Evolutionary conservation across 2,329 filamentous ascomycete genomes (phyloP), one percentile per base, ranked within the genome.

Genomic region (Pestalotiopsis fici): DNA sequence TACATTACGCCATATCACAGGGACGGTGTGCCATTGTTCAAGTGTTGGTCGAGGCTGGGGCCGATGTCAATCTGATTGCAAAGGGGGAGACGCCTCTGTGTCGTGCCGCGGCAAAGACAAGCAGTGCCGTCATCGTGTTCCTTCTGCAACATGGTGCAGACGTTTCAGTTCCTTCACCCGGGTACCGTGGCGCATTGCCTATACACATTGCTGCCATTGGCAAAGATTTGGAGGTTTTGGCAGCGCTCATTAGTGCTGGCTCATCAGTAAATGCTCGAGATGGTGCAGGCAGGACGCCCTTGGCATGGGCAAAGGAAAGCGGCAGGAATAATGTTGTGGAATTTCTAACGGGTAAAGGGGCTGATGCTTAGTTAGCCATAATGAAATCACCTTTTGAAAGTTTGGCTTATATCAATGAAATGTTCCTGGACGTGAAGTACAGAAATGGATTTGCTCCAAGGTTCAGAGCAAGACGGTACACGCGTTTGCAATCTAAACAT

Each of bases 61-160:
- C 67, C 3, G 68, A 72, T 56, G 65, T 67, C 21, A 74, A 74
- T 56, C 67, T 73, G 12, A 60, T 71, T n/a, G 70, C 71, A 31
- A 74, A 69, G 54, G 72, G 72, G 43, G 72, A 74, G 65, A 73
- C 71, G 11, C 71, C 72, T 15, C 67, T 73, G 23, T 74, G 70
- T 27, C 70, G 69, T 37, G 72, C 71, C 28, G 68, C 69, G 23
- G 71, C 71, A 6, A 73, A 72, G 67, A 70, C 69, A 21, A 71
- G 68, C 62, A 9, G 67, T 47, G n/a, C 64, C n/a, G 65, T 73
- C 9, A 66, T 73, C 25, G 62, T 62, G 18, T 67, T 72, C 37
- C 67, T 74, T 21, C 23, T 74, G 39, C 35, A 39, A 18, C 66
- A 68, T 3, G 70, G 69, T 12, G 72, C 71, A 39, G 66, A 73